Evolutionary conservation across 2,329 filamentous ascomycete species (phyloP), one percentile per base, ranked within the genome.

Genomic region (Aspergillus uvarum): DNA sequence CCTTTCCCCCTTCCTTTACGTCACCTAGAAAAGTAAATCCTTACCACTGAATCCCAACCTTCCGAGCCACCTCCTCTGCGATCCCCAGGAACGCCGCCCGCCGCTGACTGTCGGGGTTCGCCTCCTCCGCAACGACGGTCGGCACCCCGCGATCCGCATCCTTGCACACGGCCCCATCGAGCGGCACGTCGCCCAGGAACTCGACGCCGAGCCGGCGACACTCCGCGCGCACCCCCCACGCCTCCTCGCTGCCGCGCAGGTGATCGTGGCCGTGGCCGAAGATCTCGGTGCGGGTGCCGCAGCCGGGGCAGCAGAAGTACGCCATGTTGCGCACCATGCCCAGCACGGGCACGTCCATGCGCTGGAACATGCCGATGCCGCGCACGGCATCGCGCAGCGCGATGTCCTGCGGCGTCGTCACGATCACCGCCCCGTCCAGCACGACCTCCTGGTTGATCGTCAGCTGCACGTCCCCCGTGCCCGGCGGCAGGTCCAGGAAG

Each of bases 251-350:
- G 5, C 47, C 51, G 44, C 66, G 61, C 0, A 54, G 47, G 54
- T 71, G 67, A 16, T 67, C 60, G 19, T 63, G 58, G 2, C 72
- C 71, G 24, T 74, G 65, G 2, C 90, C 89, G 72, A 96, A 95
- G 22, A 96, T 87, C 62, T 86, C 87, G 3, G 89, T 91, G 66
- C 88, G 82, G n/a, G 86, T 82, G 5, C 86, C 82, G 70, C 93
- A 97, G 66, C 88, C 84, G 0, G 91, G 91, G 67, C 92, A 96
- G 3, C 83, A 85, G 72, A 96, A 96, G 42, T 92, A 82, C 7
- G 88, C 89, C 92, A 96, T 96, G 72, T 96, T 96, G 73, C 95
- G 89, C 19, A 99, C 89, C 77, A 98, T 86, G 2, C 95, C 95
- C 1, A 98, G 80, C 56, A 84, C 82, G 3, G 90, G 88, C 5